Percentiles rank a stretch among this genome's conserved stretches.
phyloP scores from a whole-genome alignment of 805 yeast species.

The Ogataea pignaliae region DNA sequence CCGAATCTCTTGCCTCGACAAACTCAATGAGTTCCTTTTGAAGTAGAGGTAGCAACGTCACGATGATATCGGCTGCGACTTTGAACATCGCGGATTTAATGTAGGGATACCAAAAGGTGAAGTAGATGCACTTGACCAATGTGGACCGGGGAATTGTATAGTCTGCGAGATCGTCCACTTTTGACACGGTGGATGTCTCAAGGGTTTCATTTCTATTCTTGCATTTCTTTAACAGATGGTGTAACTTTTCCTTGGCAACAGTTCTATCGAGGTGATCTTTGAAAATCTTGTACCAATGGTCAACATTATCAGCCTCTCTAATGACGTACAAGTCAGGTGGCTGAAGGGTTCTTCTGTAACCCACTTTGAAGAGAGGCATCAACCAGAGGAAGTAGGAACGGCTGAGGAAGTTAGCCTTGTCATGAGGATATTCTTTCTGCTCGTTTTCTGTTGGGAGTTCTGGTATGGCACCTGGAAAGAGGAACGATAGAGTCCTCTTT shows the following conservation, averaged over 20 bases:
- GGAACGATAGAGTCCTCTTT: conserved; percentile 43
- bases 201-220: neutral
- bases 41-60: conserved; percentile 58
- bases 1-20: conserved; percentile 46
- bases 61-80: conserved; percentile 38
- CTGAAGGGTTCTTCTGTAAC: conserved; percentile 65
- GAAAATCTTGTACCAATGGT: conserved; percentile 34
- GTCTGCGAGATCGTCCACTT: conserved; percentile 14
- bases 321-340: conserved; percentile 54
- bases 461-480: conserved; percentile 44
- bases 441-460: conserved; percentile 48
- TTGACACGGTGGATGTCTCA: conserved; percentile 2
- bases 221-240: conserved; percentile 26
- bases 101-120: conserved; percentile 32
- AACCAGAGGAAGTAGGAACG: conserved; percentile 64
- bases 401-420: conserved; percentile 33
- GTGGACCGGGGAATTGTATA: conserved; percentile 3
- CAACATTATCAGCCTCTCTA: conserved; percentile 38
- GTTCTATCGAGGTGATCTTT: conserved; percentile 27
- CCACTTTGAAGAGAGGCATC: conserved; percentile 52
- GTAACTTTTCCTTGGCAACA: conserved; percentile 25
- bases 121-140: neutral
- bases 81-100: conserved; percentile 35
- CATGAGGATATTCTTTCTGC: conserved; percentile 44
- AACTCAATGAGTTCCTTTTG: conserved; percentile 58